Percentiles rank a stretch among this genome's conserved stretches.
phyloP scores from a whole-genome alignment of 1,284 basidiomycete species.

The Fomitopsis betulina region DNA sequence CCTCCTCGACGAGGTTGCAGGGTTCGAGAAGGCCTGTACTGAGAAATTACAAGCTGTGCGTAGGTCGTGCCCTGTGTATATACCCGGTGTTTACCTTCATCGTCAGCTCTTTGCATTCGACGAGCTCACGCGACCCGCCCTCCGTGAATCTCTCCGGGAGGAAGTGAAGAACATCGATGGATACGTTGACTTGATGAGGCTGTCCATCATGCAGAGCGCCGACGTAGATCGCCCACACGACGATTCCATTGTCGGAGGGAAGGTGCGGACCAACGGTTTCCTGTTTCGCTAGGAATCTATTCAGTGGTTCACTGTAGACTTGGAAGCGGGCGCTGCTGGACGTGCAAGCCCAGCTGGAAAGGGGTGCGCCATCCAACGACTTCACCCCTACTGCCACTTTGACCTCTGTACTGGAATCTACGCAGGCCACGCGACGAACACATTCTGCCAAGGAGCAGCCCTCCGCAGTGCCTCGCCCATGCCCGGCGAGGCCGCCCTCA shows the following conservation, averaged over 20 bases:
- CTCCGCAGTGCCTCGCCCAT: background rate
- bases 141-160: slow-evolving; percentile 7
- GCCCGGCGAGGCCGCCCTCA: too few relatives aligned
- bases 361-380: background rate
- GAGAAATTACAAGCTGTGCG: slow-evolving; percentile 12
- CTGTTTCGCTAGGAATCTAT: background rate
- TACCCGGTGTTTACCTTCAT: background rate
- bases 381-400: too few relatives aligned
- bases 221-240: background rate
- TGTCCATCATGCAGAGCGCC: slow-evolving; percentile 10
- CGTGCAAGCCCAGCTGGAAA: background rate
- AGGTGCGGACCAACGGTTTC: background rate
- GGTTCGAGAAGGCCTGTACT: slow-evolving; percentile 11
- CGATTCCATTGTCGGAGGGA: background rate
- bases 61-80: background rate
- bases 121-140: slow-evolving; percentile 8
- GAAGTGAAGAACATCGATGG: slow-evolving; percentile 10
- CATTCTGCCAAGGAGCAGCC: background rate
- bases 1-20: slow-evolving; percentile 8
- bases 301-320: background rate
- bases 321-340: slow-evolving; percentile 3
- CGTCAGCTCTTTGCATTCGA: slow-evolving; percentile 8
- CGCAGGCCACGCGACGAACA: background rate
- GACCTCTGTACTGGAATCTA: too few relatives aligned
- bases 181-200: slow-evolving; percentile 14